Base-by-base conservation (phyloP, 306 rosid genomes). In the Medicago arabica region DNA sequence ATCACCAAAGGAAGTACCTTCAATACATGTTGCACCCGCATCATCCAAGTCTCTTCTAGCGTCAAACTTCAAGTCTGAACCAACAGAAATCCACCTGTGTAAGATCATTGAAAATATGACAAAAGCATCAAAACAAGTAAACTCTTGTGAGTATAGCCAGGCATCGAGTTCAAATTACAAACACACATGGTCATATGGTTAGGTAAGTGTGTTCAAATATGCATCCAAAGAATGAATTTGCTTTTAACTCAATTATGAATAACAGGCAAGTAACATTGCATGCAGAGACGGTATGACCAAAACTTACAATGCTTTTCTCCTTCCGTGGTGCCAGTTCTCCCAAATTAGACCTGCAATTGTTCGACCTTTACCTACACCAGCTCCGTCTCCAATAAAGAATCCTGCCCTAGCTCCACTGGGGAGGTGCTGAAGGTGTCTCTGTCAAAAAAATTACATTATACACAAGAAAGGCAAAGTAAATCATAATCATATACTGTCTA, bases 281-380 rank as follows among this genome's bases (percentile, higher is more conserved):
- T 25, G 39, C 47, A 23, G 54, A 76, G 78, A 85, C 39, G 41
- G 44, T 25, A 72, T 16, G 77, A 71, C 81, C 69, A 59, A 79
- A 83, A 89, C 96, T 82, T 88, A 95, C 99, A 95, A 77, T 51
- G 99, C 91, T 87, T 86, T 92, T 80, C 81, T 90, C 92, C 95
- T 88, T 53, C 91, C 87, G 9, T 75, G 87, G 80, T 90, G 88
- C 99, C 97, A 95, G 80, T 95, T 92, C 88, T 95, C 99, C 99
- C 92, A 90, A 62, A 95, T 90, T 83, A 95, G 78, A 67, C 99
- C 99, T 2, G 97, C 99, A 80, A 95, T 86, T 28, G 99, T 92
- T 75, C 99, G 93, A 80, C 99, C 99, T 87, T 95, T 95, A 78
- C 99, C 99, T 71, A 95, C 97, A 74, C 99, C 99, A 76, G 99